Evolutionary conservation across 805 yeast genomes (phyloP), one percentile per base, ranked within the genome.

Genomic region (Cyberlindnera mrakii): DNA sequence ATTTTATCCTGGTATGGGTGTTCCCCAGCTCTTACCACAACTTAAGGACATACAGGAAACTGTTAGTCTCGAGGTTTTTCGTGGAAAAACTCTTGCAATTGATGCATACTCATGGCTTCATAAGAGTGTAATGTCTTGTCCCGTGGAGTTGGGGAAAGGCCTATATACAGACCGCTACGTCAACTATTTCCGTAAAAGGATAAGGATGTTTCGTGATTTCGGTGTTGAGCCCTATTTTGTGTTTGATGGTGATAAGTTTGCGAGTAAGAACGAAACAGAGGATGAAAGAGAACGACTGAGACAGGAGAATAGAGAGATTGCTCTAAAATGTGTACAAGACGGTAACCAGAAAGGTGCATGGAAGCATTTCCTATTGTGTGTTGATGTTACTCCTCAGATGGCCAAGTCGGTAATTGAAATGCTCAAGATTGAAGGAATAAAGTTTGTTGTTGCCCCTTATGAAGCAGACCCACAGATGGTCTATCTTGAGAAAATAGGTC

Each of bases 381-480:
- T 95, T 5, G 90, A 84, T 53, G 84, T 93, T 11, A 85, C 96
- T 2, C 88, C 96, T 1, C 78, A 79, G 49, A 89, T 93, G 93
- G 97, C 96, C 5, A 85, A 85, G 53, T 74, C 87, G 11, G 71
- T 91, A 11, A 88, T 90, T 58, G 84, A 82, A 33, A 82, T 75
- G 54, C 70, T 95, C 48, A 80, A 79, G 51, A 50, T 60, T 13
- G 68, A 73, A 37, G 62, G 64, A 1, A 78, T 93, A 39, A 74
- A 71, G 46, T 91, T 77, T 54, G 76, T 93, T 7, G 99, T 93
- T 8, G 98, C 99, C 0, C 99, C 99, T 0, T 93, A 88, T 59
- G 99, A 93, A 65, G 99, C 99, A 0, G 99, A 93, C 61, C 84
- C 99, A 1, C 99, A 93, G 62, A 78, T 93, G 84, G 98, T 90